Base-by-base conservation (phyloP, 139 green algal genomes). In the Monoraphidium neglectum region DNA sequence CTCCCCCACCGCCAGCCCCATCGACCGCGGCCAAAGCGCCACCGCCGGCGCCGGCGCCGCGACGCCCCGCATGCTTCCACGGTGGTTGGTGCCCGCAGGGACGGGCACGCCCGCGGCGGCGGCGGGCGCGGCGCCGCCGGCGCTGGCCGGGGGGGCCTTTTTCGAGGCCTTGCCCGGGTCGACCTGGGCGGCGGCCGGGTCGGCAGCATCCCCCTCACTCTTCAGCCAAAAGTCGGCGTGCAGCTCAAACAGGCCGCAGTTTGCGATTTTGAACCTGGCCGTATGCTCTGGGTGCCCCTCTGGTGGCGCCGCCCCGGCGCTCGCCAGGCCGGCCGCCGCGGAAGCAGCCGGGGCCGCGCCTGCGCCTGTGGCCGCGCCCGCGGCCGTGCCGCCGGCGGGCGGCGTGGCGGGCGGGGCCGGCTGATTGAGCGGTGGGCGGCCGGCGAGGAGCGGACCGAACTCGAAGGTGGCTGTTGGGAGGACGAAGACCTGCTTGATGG, bases 221-320 rank as follows among this genome's bases (percentile, higher is more conserved):
- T 90, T 90, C 28, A 93, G 79, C 62, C 38, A 69, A 74, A 93
- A 93, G 51, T 85, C 72, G 1, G 88, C 87, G 40, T 88, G 70
- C 38, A 89, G 65, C 47, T 88, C 78, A 69, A 94, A 94, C 43
- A 92, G 74, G 33, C 91, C 91, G 77, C 88, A 92, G 86, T 95
- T 95, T 35, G 86, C 92, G 84, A 95, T 93, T 54, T 89, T 84
- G 32, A 95, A 72, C 74, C 83, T 82, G 40, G 85, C 83, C 1
- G 72, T 85, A 78, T 95, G 87, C 54, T 90, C 87, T 6, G 82
- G 81, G 51, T 92, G 84, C 0, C 33, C 24, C 56, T 32, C 56
- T 4, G 56, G 56, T 21, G 56, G 5, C 49, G 49, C 15, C 49
- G 49, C 15, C n/a, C n/a, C n/a, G n/a, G n/a, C n/a, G n/a, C n/a